Percentiles rank a stretch among this genome's conserved stretches.
phyloP scores from a whole-genome alignment of 495 filamentous ascomycete genomes.

The Penicillium diatomitis region DNA sequence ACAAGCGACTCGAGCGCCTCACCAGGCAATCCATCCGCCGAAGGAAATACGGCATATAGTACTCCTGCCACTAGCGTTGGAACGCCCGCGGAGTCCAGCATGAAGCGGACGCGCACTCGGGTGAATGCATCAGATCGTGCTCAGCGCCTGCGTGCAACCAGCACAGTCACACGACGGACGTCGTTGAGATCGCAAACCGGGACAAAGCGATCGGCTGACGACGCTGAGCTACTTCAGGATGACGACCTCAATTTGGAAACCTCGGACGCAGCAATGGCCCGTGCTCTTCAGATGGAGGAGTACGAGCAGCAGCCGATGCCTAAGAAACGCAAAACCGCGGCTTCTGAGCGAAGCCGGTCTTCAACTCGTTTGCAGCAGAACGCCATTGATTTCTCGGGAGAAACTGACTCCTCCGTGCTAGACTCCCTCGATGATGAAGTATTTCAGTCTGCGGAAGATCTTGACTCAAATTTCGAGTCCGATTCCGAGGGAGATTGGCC shows the following conservation, averaged over 20 bases:
- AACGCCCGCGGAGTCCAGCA: slow-evolving; percentile 43
- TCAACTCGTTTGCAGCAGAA: neutral
- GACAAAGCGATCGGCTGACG: slow-evolving; percentile 22
- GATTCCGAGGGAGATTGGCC: neutral
- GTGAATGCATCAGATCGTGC: slow-evolving; percentile 35
- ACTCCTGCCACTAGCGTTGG: slow-evolving; percentile 72
- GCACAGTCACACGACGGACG: slow-evolving; percentile 20
- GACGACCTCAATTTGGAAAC: slow-evolving; percentile 29
- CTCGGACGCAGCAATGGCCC: slow-evolving; percentile 49
- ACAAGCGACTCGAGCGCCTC: slow-evolving; percentile 19
- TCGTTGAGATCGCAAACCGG: slow-evolving; percentile 10
- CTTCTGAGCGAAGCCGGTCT: neutral
- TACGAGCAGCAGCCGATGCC: slow-evolving; percentile 28
- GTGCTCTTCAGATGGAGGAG: slow-evolving; percentile 53
- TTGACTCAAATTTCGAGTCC: neutral
- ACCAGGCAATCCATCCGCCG: slow-evolving; percentile 20
- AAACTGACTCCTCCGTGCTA: slow-evolving; percentile 1
- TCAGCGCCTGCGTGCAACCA: slow-evolving; percentile 30
- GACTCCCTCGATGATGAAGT: neutral
- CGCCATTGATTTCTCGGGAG: slow-evolving; percentile 3
- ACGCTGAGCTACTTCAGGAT: slow-evolving; percentile 3
- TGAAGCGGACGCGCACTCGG: slow-evolving; percentile 17
- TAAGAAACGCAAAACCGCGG: slow-evolving; percentile 18
- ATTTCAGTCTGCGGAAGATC: slow-evolving; percentile 1
- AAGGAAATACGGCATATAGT: slow-evolving; percentile 52